Evolutionary conservation across 140 eudicot genomes (phyloP).

Genomic region (Oenanthe javanica): DNA sequence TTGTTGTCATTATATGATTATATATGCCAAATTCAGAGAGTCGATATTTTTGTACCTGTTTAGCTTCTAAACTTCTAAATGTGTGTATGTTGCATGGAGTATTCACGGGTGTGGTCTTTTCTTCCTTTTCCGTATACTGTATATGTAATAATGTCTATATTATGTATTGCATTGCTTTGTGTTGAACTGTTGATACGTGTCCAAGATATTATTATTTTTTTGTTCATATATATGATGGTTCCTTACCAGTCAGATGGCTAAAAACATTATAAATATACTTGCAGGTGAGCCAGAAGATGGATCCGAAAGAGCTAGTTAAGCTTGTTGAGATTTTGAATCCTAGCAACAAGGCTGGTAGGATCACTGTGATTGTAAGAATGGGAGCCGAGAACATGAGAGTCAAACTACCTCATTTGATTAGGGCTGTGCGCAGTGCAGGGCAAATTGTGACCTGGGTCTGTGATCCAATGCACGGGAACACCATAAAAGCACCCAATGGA

Average conservation of each 20-base stretch:
- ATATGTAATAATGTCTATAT: neutral
- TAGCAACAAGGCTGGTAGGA: slow-evolving; percentile 59
- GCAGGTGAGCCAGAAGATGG: slow-evolving; percentile 77
- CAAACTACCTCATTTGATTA: slow-evolving; percentile 50
- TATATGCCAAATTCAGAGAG: too few relatives aligned
- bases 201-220: neutral
- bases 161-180: neutral
- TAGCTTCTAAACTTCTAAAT: neutral
- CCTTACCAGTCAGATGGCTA: slow-evolving; percentile 13
- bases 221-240: neutral
- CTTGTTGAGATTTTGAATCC: slow-evolving; percentile 58
- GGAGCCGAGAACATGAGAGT: slow-evolving; percentile 74
- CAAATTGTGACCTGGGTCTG: slow-evolving; percentile 68
- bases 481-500: slow-evolving; percentile 64
- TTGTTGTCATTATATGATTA: neutral
- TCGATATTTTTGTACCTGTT: neutral
- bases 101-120: neutral
- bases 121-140: neutral
- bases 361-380: slow-evolving; percentile 61
- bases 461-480: slow-evolving; percentile 76
- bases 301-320: slow-evolving; percentile 51
- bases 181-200: neutral
- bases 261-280: slow-evolving; percentile 9
- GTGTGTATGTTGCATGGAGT: neutral
- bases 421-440: slow-evolving; percentile 59